Evolutionary conservation across 202 grass and related monocot genomes (phyloP).

Genomic region (Elaeis oleifera): DNA sequence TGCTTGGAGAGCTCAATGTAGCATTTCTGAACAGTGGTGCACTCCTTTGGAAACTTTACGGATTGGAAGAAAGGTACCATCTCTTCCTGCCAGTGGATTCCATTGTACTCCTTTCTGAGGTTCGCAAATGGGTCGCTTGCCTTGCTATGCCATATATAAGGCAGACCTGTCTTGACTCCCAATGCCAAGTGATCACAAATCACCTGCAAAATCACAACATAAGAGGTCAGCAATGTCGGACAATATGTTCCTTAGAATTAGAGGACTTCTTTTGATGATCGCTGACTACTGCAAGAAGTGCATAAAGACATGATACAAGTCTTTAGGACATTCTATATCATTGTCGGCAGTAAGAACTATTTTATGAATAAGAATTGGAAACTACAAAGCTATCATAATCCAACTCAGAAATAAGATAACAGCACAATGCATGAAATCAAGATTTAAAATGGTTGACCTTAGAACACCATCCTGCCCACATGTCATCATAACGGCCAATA

Average conservation of each 20-base stretch:
- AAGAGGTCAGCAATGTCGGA: too few relatives aligned
- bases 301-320: too few relatives aligned
- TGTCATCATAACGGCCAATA: constrained; percentile 4
- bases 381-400: too few relatives aligned
- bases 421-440: too few relatives aligned
- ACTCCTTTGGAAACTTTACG: constrained; percentile 22
- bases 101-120: constrained; percentile 37
- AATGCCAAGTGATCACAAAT: constrained; percentile 35
- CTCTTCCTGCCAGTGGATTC: constrained; percentile 36
- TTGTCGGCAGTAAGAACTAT: too few relatives aligned
- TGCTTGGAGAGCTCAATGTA: constrained; percentile 27
- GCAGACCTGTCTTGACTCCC: constrained; percentile 38
- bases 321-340: too few relatives aligned
- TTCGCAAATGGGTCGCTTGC: constrained; percentile 35
- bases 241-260: too few relatives aligned
- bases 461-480: constrained; percentile 17
- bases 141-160: constrained; percentile 44
- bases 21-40: constrained; percentile 31
- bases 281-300: too few relatives aligned
- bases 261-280: too few relatives aligned
- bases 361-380: too few relatives aligned
- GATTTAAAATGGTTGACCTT: background rate
- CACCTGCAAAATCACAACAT: constrained; percentile 21
- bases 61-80: constrained; percentile 37
- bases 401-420: too few relatives aligned